Evolutionary conservation across 441 rosid genomes (phyloP).

Genomic region (Breynia disticha): DNA sequence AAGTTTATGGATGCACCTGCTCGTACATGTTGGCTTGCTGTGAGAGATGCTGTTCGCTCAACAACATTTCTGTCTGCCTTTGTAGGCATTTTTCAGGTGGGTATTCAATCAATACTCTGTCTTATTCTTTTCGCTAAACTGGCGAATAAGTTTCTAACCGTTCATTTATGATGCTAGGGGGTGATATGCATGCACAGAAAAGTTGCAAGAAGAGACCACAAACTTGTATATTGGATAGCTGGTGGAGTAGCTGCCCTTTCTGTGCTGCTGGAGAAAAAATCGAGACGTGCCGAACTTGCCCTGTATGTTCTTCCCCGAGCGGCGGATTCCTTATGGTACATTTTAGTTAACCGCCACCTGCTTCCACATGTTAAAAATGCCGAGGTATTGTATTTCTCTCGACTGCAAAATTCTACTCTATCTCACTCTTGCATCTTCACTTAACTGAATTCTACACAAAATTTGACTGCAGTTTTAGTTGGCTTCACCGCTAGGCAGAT

Average conservation of each 20-base stretch:
- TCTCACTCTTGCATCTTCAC: not conserved
- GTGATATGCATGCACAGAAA: conserved; percentile 88
- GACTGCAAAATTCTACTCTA: not conserved
- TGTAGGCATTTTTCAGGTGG: conserved; percentile 96
- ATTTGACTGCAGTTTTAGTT: not conserved
- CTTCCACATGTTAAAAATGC: conserved; percentile 83
- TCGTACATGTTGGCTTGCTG: conserved; percentile 83
- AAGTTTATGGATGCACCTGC: conserved; percentile 92
- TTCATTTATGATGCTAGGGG: conserved; percentile 40
- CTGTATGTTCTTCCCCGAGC: conserved; percentile 95
- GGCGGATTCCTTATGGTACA: conserved; percentile 93
- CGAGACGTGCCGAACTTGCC: conserved; percentile 93
- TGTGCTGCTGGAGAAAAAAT: conserved; percentile 80
- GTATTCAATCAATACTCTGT: conserved; percentile 6
- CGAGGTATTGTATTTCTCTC: conserved; percentile 46
- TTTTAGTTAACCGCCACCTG: conserved; percentile 76
- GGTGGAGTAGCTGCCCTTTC: conserved; percentile 88
- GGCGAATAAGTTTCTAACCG: conserved; percentile 10
- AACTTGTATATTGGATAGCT: conserved; percentile 85
- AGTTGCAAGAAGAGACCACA: conserved; percentile 76
- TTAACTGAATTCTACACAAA: not conserved
- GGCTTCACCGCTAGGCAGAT: no score
- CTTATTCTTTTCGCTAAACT: conserved; percentile 2
- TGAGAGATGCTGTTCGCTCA: conserved; percentile 83
- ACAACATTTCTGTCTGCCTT: conserved; percentile 93